These are phyloP conservation scores for Haplosporangium gracile DNA, from an alignment of 192 early-diverging fungal genomes.

Conservation along the genomic window DNA sequence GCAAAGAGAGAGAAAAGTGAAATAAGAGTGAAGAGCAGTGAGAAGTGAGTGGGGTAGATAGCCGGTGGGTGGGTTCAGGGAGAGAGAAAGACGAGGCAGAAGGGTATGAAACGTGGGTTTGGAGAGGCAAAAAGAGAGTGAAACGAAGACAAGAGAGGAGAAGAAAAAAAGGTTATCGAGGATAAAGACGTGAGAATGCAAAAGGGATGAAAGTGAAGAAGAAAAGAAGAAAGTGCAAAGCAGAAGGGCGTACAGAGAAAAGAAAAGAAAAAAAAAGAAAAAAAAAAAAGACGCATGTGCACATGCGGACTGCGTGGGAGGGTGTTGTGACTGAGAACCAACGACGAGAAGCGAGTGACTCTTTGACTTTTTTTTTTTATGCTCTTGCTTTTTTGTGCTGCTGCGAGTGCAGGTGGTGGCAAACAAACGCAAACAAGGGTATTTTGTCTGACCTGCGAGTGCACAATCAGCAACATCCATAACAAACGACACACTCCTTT, in stretches of 20 bases:
- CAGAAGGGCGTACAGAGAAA: neutral
- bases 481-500: no score
- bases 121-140: neutral
- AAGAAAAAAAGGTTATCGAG: neutral
- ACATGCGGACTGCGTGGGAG: neutral
- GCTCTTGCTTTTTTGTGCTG: no score
- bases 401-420: no score
- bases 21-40: neutral
- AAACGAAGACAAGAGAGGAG: neutral
- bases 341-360: neutral
- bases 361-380: neutral
- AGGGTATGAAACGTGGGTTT: neutral
- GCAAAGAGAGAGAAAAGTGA: neutral
- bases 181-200: neutral
- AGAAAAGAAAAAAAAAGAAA: neutral
- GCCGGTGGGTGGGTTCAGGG: neutral
- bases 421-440: no score
- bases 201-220: neutral
- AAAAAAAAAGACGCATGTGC: neutral
- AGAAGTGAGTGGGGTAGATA: neutral
- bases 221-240: neutral
- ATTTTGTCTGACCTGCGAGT: no score
- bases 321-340: neutral
- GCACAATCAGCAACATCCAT: no score
- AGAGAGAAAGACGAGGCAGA: neutral